Evolutionary conservation across 75 land plant species (phyloP), one percentile per base, ranked within the genome.

Genomic region (Cryptomeria japonica): DNA sequence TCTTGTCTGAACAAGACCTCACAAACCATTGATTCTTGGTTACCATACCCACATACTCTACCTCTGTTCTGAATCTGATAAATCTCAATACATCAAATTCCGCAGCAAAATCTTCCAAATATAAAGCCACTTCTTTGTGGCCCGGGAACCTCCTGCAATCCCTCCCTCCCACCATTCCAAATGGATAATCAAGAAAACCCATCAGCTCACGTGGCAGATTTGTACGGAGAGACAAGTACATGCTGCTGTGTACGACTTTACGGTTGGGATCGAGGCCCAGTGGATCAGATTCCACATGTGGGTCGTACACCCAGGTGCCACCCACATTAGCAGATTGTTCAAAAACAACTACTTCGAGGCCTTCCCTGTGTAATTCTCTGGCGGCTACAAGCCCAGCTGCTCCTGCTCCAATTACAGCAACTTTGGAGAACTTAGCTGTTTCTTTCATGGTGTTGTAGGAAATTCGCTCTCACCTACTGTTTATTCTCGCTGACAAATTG

Each of bases 381-480:
- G 99, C 95, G 0, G 97, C 92, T 22, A 90, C 96, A 1, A 98
- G 92, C 6, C 99, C 98, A 37, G 93, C 96, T 15, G 93, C 94
- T 7, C 96, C 98, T 55, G 97, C 99, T 19, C 99, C 99, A 79
- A 97, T 94, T 25, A 97, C 97, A 12, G 95, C 99, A 77, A 96
- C 94, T 51, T 68, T 84, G 25, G 42, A 22, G 83, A 34, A n/a
- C 32, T 31, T 56, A 15, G 61, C 25, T 7, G 75, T 70, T 28
- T 10, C 32, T 70, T 70, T 70, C 47, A 44, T 44, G 47, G 8
- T 7, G 47, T 44, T 44, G 47, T 44, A 44, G 47, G 8, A 7
- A 6, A 44, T 44, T 44, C 47, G 7, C 8, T 44, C 47, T 44
- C 47, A 7, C 47, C 47, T 44, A 44, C 47, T 44, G 47, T 44